Conservation (phyloP, 2,329 filamentous ascomycete species). For the Amauroascus verrucosus region DNA sequence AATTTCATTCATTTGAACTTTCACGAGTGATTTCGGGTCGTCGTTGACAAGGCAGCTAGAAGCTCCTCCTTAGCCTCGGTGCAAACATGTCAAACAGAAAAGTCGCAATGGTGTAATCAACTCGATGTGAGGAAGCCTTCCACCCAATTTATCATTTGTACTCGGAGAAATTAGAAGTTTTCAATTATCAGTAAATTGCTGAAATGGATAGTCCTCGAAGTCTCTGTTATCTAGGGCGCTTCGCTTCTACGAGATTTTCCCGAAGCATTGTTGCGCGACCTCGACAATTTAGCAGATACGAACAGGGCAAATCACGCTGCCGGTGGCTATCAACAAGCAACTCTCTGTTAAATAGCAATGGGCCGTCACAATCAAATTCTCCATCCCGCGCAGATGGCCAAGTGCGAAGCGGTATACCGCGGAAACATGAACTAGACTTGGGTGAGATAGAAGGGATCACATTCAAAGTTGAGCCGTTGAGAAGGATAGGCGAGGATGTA, state of each 20-base stretch:
- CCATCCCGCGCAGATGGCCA: not conserved
- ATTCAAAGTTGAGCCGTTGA: slow-evolving; percentile 84
- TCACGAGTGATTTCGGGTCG: too few species aligned
- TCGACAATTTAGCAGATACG: not conserved
- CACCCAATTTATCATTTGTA: not conserved
- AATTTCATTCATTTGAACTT: too few species aligned
- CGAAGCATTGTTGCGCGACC: not conserved
- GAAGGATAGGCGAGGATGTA: slow-evolving; percentile 70
- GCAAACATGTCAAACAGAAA: slow-evolving; percentile 31
- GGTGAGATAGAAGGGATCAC: slow-evolving; percentile 78
- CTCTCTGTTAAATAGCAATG: not conserved
- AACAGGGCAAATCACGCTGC: not conserved
- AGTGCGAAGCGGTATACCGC: slow-evolving; percentile 1
- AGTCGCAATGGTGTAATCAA: not conserved
- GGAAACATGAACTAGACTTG: slow-evolving; percentile 55
- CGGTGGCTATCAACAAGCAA: slow-evolving; percentile 6
- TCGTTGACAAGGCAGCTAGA: too few species aligned
- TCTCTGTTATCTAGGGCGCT: not conserved
- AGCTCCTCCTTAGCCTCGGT: too few species aligned
- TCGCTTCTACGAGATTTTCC: not conserved
- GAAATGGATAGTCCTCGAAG: slow-evolving; percentile 2
- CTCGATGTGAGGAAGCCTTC: not conserved
- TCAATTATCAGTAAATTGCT: not conserved
- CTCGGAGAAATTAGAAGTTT: not conserved
- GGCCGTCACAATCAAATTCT: not conserved